A percentile compares a stretch with the other conserved stretches of the same genome.
phyloP scores from a whole-genome alignment of 495 filamentous ascomycete genomes.

The Lasiosphaeris hirsuta region DNA sequence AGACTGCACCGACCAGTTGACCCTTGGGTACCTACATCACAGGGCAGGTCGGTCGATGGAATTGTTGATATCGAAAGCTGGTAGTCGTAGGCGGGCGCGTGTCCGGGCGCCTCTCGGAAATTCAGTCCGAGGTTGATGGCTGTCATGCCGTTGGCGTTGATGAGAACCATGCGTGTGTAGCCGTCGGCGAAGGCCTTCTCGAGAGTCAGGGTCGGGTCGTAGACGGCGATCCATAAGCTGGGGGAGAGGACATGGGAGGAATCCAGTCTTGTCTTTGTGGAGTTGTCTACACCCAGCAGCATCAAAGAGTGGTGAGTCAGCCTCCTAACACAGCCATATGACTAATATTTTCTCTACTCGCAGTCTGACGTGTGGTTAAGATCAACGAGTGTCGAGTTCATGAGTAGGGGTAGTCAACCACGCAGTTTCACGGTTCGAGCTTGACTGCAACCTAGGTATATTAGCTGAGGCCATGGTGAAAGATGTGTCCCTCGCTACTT shows the following conservation, averaged over 20 bases:
- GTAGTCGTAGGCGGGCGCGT: conserved; percentile 16
- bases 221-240: conserved; percentile 16
- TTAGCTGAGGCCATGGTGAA: no score
- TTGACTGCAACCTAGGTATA: no score
- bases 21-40: no score
- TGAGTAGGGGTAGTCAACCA: no score
- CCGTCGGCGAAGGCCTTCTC: conserved; percentile 8
- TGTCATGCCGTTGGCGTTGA: conserved; percentile 19
- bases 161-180: conserved; percentile 16
- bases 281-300: no score
- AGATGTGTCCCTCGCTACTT: no score
- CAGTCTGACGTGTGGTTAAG: no score
- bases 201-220: conserved; percentile 18
- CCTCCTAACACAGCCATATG: no score
- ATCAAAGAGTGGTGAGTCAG: no score
- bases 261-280: conserved; percentile 6
- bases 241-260: conserved; percentile 14
- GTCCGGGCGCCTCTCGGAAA: conserved; percentile 2
- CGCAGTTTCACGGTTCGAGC: no score
- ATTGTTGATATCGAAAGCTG: conserved; percentile 15
- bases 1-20: conserved; percentile 4
- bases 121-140: conserved; percentile 19
- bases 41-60: conserved; percentile 10
- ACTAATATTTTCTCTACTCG: no score
- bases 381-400: no score